Evolutionary conservation across 116 monocot species (phyloP).

Genomic region (Zostera marina): DNA sequence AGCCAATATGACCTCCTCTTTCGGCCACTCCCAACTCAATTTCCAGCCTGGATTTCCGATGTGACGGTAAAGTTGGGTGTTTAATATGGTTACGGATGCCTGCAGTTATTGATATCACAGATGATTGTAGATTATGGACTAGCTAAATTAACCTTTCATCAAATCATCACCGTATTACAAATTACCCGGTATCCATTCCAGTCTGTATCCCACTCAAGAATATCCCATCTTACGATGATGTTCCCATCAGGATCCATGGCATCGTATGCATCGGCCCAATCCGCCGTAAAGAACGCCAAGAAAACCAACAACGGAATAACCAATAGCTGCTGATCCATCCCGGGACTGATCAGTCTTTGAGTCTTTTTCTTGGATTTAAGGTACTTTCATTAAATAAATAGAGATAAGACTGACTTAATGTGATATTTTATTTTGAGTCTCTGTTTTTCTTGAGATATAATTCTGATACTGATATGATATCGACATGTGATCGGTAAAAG

Average conservation of each 20-base stretch:
- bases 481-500: too few species aligned
- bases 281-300: not conserved
- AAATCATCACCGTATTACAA: too few species aligned
- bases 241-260: conserved; percentile 18
- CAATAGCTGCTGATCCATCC: not conserved
- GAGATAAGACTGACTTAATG: too few species aligned
- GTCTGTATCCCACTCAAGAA: conserved; percentile 4
- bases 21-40: conserved; percentile 47
- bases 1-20: conserved; percentile 45
- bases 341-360: too few species aligned
- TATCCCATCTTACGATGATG: conserved; percentile 20
- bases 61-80: conserved; percentile 62
- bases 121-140: too few species aligned
- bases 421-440: too few species aligned
- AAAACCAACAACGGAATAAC: not conserved
- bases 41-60: conserved; percentile 62
- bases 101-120: conserved; percentile 8
- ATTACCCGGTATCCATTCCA: conserved; percentile 8
- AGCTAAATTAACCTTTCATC: too few species aligned
- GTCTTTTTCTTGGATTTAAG: too few species aligned
- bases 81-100: conserved; percentile 40
- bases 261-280: conserved; percentile 11
- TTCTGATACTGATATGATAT: too few species aligned
- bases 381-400: too few species aligned
- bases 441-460: too few species aligned